Conservation (phyloP, 495 filamentous ascomycete species). For the Penicillium cosmopolitanum region DNA sequence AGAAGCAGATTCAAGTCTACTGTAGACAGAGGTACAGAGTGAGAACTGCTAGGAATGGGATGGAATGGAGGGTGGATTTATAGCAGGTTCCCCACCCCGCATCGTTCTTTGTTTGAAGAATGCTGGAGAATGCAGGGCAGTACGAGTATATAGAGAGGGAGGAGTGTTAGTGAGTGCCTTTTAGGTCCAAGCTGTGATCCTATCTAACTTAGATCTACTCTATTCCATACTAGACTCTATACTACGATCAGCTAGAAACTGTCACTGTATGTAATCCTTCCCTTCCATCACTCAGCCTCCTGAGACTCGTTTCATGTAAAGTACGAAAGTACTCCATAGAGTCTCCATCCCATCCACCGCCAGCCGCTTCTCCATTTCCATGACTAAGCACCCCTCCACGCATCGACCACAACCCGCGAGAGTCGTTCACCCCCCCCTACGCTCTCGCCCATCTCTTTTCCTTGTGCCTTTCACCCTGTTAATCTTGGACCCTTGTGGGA, state of each 20-base stretch:
- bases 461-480: slow-evolving; percentile 10
- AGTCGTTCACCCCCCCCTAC: slow-evolving; percentile 7
- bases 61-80: not conserved
- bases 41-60: not conserved
- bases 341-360: not conserved
- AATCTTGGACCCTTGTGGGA: not conserved
- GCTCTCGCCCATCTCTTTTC: slow-evolving; percentile 16
- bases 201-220: no score
- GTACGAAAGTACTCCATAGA: not conserved
- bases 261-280: no score
- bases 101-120: slow-evolving; percentile 1
- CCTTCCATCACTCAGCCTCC: no score
- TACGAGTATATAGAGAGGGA: no score
- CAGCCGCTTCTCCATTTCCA: not conserved
- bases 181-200: no score
- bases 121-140: not conserved
- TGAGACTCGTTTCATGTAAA: not conserved
- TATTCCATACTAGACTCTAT: not conserved
- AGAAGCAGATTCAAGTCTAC: no score
- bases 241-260: not conserved
- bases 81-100: not conserved
- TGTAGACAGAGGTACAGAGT: no score
- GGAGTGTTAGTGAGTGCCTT: not conserved
- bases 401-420: slow-evolving; percentile 2
- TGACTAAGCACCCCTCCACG: slow-evolving; percentile 6